A percentile compares a stretch with the other conserved stretches of the same genome.
Evolutionary conservation across 768 basidiomycete species (phyloP).

Genomic region (Hygrophorus russula): DNA sequence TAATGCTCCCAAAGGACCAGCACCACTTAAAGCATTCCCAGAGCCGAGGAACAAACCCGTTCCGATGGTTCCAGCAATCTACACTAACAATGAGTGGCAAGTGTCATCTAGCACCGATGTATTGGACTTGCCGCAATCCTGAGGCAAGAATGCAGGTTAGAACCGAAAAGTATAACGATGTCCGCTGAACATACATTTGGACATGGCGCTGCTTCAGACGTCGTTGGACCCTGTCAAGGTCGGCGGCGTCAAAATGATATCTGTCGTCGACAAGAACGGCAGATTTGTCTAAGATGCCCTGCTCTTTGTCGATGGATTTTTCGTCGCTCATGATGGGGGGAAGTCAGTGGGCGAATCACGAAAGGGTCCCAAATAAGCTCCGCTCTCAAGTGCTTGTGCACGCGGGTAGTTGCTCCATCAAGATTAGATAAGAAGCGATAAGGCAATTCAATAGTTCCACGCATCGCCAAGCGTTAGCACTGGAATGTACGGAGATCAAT

Average conservation of each 20-base stretch:
- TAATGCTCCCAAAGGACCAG: conserved; percentile 59
- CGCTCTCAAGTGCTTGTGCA: neutral
- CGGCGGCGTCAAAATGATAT: conserved; percentile 44
- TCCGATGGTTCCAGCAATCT: conserved; percentile 70
- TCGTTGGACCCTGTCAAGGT: conserved; percentile 62
- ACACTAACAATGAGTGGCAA: neutral
- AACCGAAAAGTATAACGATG: neutral
- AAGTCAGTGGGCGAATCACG: neutral
- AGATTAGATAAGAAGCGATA: too few species aligned
- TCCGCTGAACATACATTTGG: conserved; percentile 44
- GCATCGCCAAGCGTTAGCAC: too few species aligned
- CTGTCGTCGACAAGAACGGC: conserved; percentile 11
- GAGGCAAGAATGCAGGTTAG: conserved; percentile 2
- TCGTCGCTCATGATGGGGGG: neutral
- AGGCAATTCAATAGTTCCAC: too few species aligned
- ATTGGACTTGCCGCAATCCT: conserved; percentile 50
- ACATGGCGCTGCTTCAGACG: conserved; percentile 69
- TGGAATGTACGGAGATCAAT: too few species aligned
- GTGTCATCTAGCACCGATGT: neutral
- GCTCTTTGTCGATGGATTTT: neutral
- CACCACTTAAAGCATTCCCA: conserved; percentile 43
- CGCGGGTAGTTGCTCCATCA: neutral
- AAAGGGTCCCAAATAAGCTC: neutral
- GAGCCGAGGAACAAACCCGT: conserved; percentile 69
- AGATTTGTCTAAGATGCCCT: neutral